Evolutionary conservation across 768 basidiomycete genomes (phyloP), one percentile per base, ranked within the genome.

Genomic region (Agaricus sinodeliciosus): DNA sequence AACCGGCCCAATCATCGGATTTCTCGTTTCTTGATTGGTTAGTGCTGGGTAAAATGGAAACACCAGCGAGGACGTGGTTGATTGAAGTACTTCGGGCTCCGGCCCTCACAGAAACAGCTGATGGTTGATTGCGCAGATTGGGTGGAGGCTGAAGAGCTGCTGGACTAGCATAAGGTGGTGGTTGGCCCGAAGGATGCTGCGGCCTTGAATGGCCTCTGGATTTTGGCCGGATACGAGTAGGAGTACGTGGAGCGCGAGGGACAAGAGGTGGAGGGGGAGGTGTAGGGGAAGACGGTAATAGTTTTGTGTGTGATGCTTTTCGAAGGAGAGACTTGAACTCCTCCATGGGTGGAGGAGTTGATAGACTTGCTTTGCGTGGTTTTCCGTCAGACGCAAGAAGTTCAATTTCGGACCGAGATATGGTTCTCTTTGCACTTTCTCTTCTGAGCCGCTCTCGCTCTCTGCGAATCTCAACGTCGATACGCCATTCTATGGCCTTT

Each of bases 401-500:
- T 47, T 71, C 70, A 7, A 62, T 66, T 47, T 69, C 68, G 43
- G 70, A 45, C 5, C 72, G 55, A 3, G 61, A 47, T 5, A 54
- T 61, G 3, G 66, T 55, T 59, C 79, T 84, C 62, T 84, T 90
- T 39, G 78, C 72, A 54, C 78, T 79, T 60, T 90, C 87, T 50
- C 83, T 72, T 47, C 83, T 78, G n/a, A 71, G 70, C 31, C 83
- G 81, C 43, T 92, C 89, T 31, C 80, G 77, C 65, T 92, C 89
- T 53, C 88, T 73, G 37, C 82, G 79, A 52, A 85, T 67, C 65
- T 92, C 90, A 22, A 84, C 77, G 6, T 93, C 90, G 57, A 92
- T 81, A 15, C 90, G 78, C 90, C 89, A 92, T 66, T 93, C 90
- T 5, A 93, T 83, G 2, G 84, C 86, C 62, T 84, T 88, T 66